phyloP scores from a whole-genome alignment of 257 asterid genomes.

The Rhazya stricta region DNA sequence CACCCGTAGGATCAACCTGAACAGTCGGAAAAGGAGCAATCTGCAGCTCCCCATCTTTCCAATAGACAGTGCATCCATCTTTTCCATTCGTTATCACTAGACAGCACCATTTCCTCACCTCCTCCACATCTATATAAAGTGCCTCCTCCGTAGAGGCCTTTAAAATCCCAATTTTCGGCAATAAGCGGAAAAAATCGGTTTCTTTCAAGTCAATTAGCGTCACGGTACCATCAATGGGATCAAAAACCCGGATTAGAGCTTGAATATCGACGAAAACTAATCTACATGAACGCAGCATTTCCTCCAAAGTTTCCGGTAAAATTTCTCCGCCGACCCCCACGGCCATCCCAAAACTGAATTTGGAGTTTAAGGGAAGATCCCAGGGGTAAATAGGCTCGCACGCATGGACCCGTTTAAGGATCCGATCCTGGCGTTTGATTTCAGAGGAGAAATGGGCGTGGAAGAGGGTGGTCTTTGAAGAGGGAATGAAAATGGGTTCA shows the following conservation, averaged over 20 bases:
- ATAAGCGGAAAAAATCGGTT: constrained; percentile 50
- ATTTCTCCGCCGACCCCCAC: constrained; percentile 95
- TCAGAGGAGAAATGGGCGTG: constrained; percentile 75
- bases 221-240: constrained; percentile 61
- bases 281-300: constrained; percentile 64
- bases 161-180: constrained; percentile 60
- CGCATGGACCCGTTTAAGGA: constrained; percentile 55
- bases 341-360: constrained; percentile 71
- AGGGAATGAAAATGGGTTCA: constrained; percentile 33
- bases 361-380: constrained; percentile 50
- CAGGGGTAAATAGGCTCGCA: constrained; percentile 59
- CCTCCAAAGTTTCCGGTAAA: constrained; percentile 64
- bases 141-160: constrained; percentile 91
- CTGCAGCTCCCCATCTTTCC: constrained; percentile 51
- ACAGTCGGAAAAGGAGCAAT: constrained; percentile 63
- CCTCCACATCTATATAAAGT: constrained; percentile 60
- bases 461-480: constrained; percentile 62
- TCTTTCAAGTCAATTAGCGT: constrained; percentile 50
- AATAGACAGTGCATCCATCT: constrained; percentile 71
- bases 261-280: constrained; percentile 85
- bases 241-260: constrained; percentile 69
- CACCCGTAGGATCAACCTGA: constrained; percentile 96
- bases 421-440: constrained; percentile 62
- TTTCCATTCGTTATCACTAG: constrained; percentile 87
- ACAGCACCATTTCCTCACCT: constrained; percentile 61